These are phyloP conservation scores for Acanthamoeba royreba DNA, from an alignment of 208 protist species.

Conservation along the genomic window DNA sequence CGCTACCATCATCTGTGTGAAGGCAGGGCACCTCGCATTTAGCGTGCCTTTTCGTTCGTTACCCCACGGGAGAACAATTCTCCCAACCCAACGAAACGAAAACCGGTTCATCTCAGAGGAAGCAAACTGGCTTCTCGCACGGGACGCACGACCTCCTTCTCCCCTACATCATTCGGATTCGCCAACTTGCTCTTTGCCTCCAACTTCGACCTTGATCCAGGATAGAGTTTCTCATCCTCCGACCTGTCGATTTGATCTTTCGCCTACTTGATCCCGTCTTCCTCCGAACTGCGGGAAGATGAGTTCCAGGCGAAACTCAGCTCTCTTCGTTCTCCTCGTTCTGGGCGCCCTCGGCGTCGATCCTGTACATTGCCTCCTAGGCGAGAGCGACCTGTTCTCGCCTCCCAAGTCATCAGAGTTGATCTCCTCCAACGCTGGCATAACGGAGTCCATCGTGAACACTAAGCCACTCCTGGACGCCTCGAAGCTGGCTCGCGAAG, in stretches of 20 bases:
- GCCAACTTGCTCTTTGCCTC: background rate
- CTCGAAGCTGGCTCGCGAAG: too few species aligned
- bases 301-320: background rate
- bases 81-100: background rate
- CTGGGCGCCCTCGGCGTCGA: background rate
- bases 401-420: too few species aligned
- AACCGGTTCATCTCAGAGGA: background rate
- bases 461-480: too few species aligned
- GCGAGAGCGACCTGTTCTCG: too few species aligned
- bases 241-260: background rate
- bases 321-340: background rate
- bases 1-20: too few species aligned
- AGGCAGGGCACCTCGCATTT: too few species aligned
- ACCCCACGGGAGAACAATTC: too few species aligned
- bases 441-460: too few species aligned
- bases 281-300: background rate
- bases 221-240: background rate
- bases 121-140: background rate
- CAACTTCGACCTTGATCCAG: background rate
- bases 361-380: background rate
- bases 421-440: too few species aligned
- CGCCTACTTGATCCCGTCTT: background rate
- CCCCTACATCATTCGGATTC: background rate
- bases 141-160: background rate
- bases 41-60: too few species aligned